phyloP scores from a whole-genome alignment of 345 rosid species.

The Salix caprea region DNA sequence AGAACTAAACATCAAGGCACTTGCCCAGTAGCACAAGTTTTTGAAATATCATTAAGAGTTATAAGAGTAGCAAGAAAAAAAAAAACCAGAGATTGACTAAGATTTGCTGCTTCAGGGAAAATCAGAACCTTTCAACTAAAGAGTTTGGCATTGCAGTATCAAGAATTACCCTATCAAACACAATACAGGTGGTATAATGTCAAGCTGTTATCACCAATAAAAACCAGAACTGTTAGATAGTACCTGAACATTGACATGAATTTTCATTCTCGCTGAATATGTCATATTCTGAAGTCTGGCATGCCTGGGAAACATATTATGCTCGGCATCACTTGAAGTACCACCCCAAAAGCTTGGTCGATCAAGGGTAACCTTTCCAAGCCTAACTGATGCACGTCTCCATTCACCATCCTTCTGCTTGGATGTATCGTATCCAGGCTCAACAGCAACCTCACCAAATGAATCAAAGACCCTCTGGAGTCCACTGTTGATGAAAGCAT shows the following conservation, averaged over 20 bases:
- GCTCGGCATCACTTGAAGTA: slow-evolving; percentile 28
- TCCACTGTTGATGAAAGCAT: slow-evolving; percentile 59
- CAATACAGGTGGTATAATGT: background rate
- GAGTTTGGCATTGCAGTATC: background rate
- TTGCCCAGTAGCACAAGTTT: background rate
- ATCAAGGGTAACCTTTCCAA: slow-evolving; percentile 56
- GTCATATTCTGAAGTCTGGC: slow-evolving; percentile 95
- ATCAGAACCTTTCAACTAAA: background rate
- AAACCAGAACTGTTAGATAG: background rate
- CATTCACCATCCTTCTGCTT: slow-evolving; percentile 65
- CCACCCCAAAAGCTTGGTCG: slow-evolving; percentile 52
- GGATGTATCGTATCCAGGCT: slow-evolving; percentile 65
- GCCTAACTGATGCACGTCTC: slow-evolving; percentile 54
- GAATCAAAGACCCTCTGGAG: slow-evolving; percentile 60
- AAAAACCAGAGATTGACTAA: too few species aligned
- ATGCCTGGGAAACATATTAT: slow-evolving; percentile 58
- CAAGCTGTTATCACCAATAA: background rate
- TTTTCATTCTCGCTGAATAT: slow-evolving; percentile 65
- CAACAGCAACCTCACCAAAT: slow-evolving; percentile 54
- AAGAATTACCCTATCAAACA: background rate
- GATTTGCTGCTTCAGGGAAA: too few species aligned
- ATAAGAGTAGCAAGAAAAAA: too few species aligned
- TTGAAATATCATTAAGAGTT: background rate
- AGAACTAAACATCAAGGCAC: background rate
- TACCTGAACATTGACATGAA: slow-evolving; percentile 64